These are phyloP conservation scores for Chaetomium strumarium DNA, from an alignment of 2,329 filamentous ascomycete species.

Conservation along the genomic window DNA sequence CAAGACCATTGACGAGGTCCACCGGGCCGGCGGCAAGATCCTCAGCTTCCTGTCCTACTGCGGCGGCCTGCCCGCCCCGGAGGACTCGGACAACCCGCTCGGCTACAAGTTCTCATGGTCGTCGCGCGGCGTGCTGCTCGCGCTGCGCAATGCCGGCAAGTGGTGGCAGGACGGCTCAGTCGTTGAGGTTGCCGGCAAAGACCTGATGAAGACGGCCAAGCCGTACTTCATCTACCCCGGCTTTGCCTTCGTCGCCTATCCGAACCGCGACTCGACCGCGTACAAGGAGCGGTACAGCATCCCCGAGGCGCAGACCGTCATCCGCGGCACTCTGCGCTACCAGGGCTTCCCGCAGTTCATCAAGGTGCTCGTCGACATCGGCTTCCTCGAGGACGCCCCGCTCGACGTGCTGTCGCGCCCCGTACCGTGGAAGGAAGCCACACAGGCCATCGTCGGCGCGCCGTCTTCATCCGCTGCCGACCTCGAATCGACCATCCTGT, in stretches of 20 bases:
- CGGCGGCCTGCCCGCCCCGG: slow-evolving; percentile 66
- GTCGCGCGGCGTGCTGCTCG: slow-evolving; percentile 78
- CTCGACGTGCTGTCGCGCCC: slow-evolving; percentile 59
- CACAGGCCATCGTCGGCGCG: slow-evolving; percentile 68
- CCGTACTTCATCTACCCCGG: slow-evolving; percentile 84
- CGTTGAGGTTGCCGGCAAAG: slow-evolving; percentile 56
- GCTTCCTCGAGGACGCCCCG: slow-evolving; percentile 72
- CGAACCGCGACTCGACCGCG: slow-evolving; percentile 81
- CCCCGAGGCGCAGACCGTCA: slow-evolving; percentile 81
- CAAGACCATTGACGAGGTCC: slow-evolving; percentile 83
- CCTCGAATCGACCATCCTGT: slow-evolving; percentile 64
- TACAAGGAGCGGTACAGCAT: slow-evolving; percentile 90
- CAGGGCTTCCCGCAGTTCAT: slow-evolving; percentile 87
- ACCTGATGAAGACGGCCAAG: slow-evolving; percentile 82
- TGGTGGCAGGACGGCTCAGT: slow-evolving; percentile 76
- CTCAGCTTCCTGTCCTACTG: slow-evolving; percentile 77
- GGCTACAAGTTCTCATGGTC: slow-evolving; percentile 89
- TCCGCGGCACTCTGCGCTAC: slow-evolving; percentile 73
- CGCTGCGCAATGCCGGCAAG: slow-evolving; percentile 77
- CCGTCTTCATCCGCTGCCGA: slow-evolving; percentile 60
- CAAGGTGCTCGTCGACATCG: slow-evolving; percentile 79
- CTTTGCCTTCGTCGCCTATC: slow-evolving; percentile 85
- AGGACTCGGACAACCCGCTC: slow-evolving; percentile 79
- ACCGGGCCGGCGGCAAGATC: slow-evolving; percentile 81
- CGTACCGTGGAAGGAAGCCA: slow-evolving; percentile 79